Percentiles rank a stretch among this genome's conserved stretches.
These are phyloP conservation scores for Wallacemonas sp. DNA, from an alignment of 208 protist genomes.

Conservation along the genomic window DNA sequence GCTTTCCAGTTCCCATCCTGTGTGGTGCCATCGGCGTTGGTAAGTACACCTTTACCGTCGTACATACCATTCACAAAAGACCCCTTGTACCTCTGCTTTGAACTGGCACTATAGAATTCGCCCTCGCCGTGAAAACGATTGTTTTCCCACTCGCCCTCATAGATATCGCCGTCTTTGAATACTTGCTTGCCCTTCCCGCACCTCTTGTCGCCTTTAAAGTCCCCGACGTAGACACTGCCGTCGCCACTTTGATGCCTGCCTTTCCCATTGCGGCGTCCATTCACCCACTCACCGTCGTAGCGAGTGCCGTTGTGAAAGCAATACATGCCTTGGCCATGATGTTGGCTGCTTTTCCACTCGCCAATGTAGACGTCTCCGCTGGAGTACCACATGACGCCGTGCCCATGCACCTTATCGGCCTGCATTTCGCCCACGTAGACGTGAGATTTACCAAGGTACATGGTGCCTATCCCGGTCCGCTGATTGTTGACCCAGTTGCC, in stretches of 20 bases:
- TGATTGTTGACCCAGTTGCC: slow-evolving; percentile 34
- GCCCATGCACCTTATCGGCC: slow-evolving; percentile 82
- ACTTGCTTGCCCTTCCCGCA: slow-evolving; percentile 43
- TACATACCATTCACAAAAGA: too few relatives aligned
- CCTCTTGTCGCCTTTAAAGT: slow-evolving; percentile 41
- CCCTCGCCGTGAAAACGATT: slow-evolving; percentile 64
- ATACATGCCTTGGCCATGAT: slow-evolving; percentile 69
- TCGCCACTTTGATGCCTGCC: slow-evolving; percentile 60
- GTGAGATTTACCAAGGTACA: slow-evolving; percentile 19
- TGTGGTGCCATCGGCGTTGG: too few relatives aligned
- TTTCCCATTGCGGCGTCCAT: slow-evolving; percentile 69
- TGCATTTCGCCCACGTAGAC: slow-evolving; percentile 72
- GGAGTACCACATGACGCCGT: slow-evolving; percentile 71
- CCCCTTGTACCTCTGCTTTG: too few relatives aligned
- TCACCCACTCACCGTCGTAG: slow-evolving; percentile 74
- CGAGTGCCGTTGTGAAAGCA: slow-evolving; percentile 62
- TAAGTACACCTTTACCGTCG: too few relatives aligned
- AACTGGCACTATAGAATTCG: too few relatives aligned
- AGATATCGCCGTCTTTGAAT: slow-evolving; percentile 69
- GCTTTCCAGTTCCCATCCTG: too few relatives aligned
- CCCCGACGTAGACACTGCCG: slow-evolving; percentile 50
- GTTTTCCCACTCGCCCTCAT: slow-evolving; percentile 68
- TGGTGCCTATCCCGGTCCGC: slow-evolving; percentile 33
- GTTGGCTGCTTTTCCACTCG: slow-evolving; percentile 70
- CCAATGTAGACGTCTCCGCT: slow-evolving; percentile 73